Evolutionary conservation across 345 rosid genomes (phyloP), one percentile per base, ranked within the genome.

Genomic region (Litchi chinensis): DNA sequence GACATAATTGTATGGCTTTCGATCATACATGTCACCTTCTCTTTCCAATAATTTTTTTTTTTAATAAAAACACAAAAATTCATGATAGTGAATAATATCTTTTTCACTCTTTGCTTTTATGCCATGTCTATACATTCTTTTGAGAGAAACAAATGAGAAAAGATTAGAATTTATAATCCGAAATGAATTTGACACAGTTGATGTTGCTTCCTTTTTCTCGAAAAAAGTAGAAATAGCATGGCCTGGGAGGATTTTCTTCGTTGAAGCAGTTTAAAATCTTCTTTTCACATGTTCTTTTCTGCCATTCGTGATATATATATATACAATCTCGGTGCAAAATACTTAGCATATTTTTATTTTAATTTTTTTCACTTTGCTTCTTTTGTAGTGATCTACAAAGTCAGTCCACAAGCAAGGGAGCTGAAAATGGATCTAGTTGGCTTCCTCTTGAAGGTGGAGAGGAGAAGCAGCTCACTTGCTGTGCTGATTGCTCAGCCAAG

Each of bases 401-500:
- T 52, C 82, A 79, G 81, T 80, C 85, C 76, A 74, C 83, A 48
- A 82, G 84, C 81, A 87, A 83, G 76, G 90, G 81, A 79, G 82
- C 80, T 43, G 89, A 84, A 78, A 77, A 72, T 73, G 82, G 85
- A 77, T 65, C 87, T 65, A 80, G 79, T 50, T 84, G 86, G 87
- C 71, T 82, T 75, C 71, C 76, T 12, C 19, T 77, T 67, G 87
- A 85, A 79, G 81, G 78, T 63, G 83, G 69, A 48, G 87, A 79
- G 52, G 86, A 83, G 68, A 84, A 85, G 24, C 83, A 84, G 50
- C 84, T 86, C 75, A 87, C 64, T 77, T 86, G 89, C 84, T 85
- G 87, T 76, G 79, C 81, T 74, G 92, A 89, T 76, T 88, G 86
- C 79, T 82, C 91, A 0, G 37, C 71, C 67, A 86, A 90, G 70